Conservation (phyloP, 805 yeast genomes). For the Blastobotrys chiropterorum region DNA sequence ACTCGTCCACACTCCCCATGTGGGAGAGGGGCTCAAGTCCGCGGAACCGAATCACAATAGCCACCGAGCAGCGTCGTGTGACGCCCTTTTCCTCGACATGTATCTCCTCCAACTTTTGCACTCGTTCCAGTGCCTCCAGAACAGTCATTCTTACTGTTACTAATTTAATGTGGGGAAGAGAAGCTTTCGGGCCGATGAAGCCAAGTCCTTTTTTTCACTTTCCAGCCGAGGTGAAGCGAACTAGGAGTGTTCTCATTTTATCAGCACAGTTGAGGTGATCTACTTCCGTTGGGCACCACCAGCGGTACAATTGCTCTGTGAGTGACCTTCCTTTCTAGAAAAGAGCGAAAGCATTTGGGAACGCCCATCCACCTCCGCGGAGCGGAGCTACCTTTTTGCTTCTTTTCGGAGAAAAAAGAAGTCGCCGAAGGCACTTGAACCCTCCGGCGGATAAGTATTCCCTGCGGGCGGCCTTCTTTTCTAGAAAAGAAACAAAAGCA, state of each 20-base stretch:
- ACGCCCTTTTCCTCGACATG: constrained; percentile 11
- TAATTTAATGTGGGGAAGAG: background rate
- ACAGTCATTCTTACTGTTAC: constrained; percentile 6
- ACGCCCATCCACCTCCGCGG: no score
- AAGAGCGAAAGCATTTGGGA: no score
- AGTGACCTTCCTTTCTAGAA: no score
- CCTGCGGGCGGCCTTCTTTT: no score
- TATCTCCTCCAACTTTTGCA: constrained; percentile 13
- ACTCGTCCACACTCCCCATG: background rate
- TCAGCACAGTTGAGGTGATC: no score
- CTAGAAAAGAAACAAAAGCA: no score
- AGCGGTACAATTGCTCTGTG: no score
- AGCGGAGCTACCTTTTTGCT: no score
- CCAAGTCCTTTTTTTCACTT: no score
- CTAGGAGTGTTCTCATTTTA: no score
- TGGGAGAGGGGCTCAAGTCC: constrained; percentile 4
- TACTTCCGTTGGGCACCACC: background rate
- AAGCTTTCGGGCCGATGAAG: background rate
- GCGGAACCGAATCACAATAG: constrained; percentile 21
- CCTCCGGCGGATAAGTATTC: no score
- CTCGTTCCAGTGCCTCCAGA: constrained; percentile 10
- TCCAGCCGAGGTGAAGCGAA: no score
- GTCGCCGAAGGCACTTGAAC: background rate
- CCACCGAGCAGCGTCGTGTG: constrained; percentile 21
- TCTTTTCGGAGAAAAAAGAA: background rate